These are phyloP conservation scores for Suillus americanus DNA, from an alignment of 768 basidiomycete genomes.

Conservation along the genomic window DNA sequence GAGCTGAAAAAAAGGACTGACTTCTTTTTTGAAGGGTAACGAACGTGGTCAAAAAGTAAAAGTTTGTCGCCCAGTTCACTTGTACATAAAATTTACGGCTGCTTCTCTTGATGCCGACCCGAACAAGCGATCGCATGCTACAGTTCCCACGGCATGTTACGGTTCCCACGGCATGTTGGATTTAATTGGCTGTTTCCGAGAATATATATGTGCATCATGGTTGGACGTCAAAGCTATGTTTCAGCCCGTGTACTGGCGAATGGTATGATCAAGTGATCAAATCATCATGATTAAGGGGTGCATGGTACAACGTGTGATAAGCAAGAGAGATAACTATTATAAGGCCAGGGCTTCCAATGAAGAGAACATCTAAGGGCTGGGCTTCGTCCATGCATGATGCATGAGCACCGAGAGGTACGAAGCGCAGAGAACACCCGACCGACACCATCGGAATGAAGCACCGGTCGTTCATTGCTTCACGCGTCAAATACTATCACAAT, in stretches of 20 bases:
- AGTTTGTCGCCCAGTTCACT: background rate
- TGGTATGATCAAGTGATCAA: background rate
- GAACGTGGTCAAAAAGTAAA: conserved; percentile 17
- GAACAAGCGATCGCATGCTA: background rate
- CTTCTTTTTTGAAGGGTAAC: conserved; percentile 20
- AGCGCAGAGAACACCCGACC: background rate
- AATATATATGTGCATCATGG: too few species aligned
- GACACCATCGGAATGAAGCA: background rate
- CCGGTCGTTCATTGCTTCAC: background rate
- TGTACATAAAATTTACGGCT: conserved; percentile 1
- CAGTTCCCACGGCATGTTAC: conserved; percentile 22
- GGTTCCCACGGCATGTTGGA: conserved; percentile 21
- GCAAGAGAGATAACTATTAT: background rate
- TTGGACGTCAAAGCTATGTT: background rate
- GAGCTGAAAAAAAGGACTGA: conserved; percentile 16
- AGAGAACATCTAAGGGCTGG: background rate
- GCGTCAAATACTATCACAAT: background rate
- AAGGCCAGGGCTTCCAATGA: background rate
- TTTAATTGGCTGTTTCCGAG: background rate
- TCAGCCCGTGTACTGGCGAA: background rate
- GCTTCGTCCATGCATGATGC: background rate
- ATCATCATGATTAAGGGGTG: background rate
- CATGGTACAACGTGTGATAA: background rate
- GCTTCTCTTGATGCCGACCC: conserved; percentile 8
- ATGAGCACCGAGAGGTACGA: background rate